Evolutionary conservation across 441 rosid species (phyloP), one percentile per base, ranked within the genome.

Genomic region (Daphne laureola): DNA sequence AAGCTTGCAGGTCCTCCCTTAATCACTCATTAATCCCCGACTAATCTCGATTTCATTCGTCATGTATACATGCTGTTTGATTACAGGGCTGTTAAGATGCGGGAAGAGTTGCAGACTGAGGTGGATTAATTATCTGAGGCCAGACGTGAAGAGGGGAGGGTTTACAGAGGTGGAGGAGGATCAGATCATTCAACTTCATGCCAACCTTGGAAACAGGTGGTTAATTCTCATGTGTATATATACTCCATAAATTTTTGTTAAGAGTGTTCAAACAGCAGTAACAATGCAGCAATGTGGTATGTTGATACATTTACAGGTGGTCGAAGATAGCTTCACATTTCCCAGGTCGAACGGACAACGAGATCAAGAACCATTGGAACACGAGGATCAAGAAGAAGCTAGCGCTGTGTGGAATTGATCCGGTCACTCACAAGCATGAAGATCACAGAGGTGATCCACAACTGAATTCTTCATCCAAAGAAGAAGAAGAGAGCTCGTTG

Each of bases 321-420:
- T 85, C 98, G 0, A 91, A 87, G 70, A 87, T 91, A 43, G 98
- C 98, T 36, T 71, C 98, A 0, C 84, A 87, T 78, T 79, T 91
- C 66, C 83, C 95, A 0, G 98, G 98, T 7, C 82, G 98, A 11
- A 87, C 97, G 2, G 97, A 90, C 58, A 90, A 90, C 16, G 97
- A 90, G 61, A 87, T 91, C 51, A 91, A 91, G 67, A 91, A 91
- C 51, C 95, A 91, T 21, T 91, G 98, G 98, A 91, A 87, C 42
- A 87, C 96, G 1, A 59, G 83, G 58, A 91, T 91, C 71, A 91
- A 86, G 81, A 91, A 82, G 82, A 84, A 71, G 59, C 59, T 91
- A 40, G 84, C 70, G 80, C 72, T 64, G 18, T 81, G 79, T 16
- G 98, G 90, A 0, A 15, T 85, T 41, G 85, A 83, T 65, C 92